A percentile compares a stretch with the other conserved stretches of the same genome.
Evolutionary conservation across 257 asterid species (phyloP).

Genomic region (Buddleja alternifolia): DNA sequence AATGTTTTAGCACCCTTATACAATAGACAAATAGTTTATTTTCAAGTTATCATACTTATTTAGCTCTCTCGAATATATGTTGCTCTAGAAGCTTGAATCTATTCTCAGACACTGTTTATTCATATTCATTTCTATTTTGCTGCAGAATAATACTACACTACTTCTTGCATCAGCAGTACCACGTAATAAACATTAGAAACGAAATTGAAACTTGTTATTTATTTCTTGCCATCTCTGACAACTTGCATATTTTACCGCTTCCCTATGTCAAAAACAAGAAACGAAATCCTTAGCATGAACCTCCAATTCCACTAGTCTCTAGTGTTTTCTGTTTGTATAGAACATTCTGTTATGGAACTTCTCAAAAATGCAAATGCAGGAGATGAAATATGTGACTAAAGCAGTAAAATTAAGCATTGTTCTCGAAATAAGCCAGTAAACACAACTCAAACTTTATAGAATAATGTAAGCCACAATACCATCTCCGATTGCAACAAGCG

Average conservation of each 20-base stretch:
- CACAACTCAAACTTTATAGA: not conserved
- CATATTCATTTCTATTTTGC: conserved; percentile 1
- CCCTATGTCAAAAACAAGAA: not conserved
- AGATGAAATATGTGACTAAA: not conserved
- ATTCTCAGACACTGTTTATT: not conserved
- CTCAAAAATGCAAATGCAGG: not conserved
- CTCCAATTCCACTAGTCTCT: conserved; percentile 9
- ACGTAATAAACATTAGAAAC: not conserved
- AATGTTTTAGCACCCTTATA: not conserved
- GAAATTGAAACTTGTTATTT: not conserved
- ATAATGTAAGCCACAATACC: not conserved
- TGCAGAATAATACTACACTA: not conserved
- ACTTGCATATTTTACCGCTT: not conserved
- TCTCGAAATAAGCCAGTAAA: not conserved
- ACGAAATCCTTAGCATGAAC: not conserved
- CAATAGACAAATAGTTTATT: not conserved
- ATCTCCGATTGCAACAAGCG: not conserved
- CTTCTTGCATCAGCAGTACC: not conserved
- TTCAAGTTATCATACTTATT: conserved; percentile 1
- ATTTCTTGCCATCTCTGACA: not conserved
- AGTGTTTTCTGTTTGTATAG: not conserved
- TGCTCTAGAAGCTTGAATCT: conserved; percentile 1
- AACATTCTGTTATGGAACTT: not conserved
- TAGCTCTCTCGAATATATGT: conserved; percentile 3
- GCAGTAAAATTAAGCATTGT: not conserved